These are phyloP conservation scores for Knoxdaviesia capensis DNA, from an alignment of 2,329 filamentous ascomycete genomes.

Conservation along the genomic window DNA sequence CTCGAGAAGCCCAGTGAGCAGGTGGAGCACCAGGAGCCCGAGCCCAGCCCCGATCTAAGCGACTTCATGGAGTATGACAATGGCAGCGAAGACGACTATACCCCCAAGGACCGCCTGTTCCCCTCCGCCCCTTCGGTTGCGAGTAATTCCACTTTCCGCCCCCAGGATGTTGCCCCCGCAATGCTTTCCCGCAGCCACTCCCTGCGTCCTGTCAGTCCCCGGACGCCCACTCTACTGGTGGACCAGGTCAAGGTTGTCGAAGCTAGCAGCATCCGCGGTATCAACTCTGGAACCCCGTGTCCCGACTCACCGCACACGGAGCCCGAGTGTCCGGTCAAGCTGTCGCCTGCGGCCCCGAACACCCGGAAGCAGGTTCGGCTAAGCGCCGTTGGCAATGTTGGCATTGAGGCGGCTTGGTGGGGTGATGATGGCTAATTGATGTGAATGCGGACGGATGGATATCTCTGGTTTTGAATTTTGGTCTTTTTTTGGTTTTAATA, in stretches of 20 bases:
- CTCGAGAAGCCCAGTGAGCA: conserved; percentile 10
- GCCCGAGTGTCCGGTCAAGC: conserved; percentile 2
- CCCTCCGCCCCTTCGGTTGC: too few relatives aligned
- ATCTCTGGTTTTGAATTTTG: background rate
- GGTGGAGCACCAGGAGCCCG: conserved; percentile 8
- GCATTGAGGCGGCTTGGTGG: conserved; percentile 16
- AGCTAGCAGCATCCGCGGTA: too few relatives aligned
- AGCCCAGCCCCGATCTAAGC: conserved; percentile 17
- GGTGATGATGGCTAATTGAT: conserved; percentile 17
- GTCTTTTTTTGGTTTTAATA: conserved; percentile 4
- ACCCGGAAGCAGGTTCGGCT: conserved; percentile 19
- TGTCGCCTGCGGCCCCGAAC: background rate
- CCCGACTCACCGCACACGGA: conserved; percentile 16
- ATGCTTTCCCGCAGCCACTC: too few relatives aligned
- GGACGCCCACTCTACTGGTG: too few relatives aligned
- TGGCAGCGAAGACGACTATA: conserved; percentile 7
- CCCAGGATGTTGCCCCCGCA: too few relatives aligned
- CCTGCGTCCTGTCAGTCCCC: too few relatives aligned
- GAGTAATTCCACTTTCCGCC: too few relatives aligned
- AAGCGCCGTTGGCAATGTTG: conserved; percentile 17
- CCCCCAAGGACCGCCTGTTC: background rate
- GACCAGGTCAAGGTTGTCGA: too few relatives aligned
- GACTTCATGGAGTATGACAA: conserved; percentile 17
- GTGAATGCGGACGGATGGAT: too few relatives aligned
- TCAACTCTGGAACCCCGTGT: conserved; percentile 9